These are phyloP conservation scores for Coemansia sp. DNA, from an alignment of 192 early-diverging fungal genomes.

Conservation along the genomic window DNA sequence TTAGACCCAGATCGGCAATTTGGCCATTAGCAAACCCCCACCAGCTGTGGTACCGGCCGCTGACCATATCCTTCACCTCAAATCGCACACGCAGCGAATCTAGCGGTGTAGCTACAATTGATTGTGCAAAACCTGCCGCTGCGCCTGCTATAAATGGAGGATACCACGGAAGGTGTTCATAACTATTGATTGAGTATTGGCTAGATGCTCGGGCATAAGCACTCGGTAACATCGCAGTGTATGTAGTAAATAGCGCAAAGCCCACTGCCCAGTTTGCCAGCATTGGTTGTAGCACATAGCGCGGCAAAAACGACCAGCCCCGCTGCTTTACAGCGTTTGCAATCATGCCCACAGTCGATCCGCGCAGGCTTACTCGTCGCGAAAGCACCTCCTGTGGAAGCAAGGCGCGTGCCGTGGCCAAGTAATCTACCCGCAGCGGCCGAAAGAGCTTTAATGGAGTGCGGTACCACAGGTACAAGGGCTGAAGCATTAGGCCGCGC, in stretches of 20 bases:
- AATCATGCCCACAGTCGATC: constrained; percentile 73
- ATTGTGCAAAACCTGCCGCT: constrained; percentile 71
- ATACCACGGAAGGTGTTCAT: constrained; percentile 31
- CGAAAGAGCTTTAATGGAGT: constrained; percentile 67
- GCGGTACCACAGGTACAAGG: constrained; percentile 56
- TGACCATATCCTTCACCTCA: constrained; percentile 70
- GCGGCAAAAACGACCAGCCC: constrained; percentile 68
- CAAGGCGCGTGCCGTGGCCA: constrained; percentile 72
- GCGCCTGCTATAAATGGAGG: constrained; percentile 57
- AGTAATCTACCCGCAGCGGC: constrained; percentile 75
- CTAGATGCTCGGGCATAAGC: constrained; percentile 39
- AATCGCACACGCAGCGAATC: constrained; percentile 75
- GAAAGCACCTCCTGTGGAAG: constrained; percentile 58
- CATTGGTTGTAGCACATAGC: constrained; percentile 72
- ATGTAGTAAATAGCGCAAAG: constrained; percentile 75
- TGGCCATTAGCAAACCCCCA: constrained; percentile 64
- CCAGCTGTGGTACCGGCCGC: constrained; percentile 70
- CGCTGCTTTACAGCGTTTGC: constrained; percentile 65
- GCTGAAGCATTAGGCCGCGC: constrained; percentile 48
- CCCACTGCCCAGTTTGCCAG: constrained; percentile 74
- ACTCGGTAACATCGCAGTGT: constrained; percentile 45
- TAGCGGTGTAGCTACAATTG: constrained; percentile 68
- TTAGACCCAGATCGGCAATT: constrained; percentile 22
- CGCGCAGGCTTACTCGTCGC: constrained; percentile 55
- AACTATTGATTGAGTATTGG: constrained; percentile 43